Percentiles rank a stretch among this genome's conserved stretches.
Conservation (phyloP, 2,329 filamentous ascomycete genomes). For the Arthrinium phaeospermum region DNA sequence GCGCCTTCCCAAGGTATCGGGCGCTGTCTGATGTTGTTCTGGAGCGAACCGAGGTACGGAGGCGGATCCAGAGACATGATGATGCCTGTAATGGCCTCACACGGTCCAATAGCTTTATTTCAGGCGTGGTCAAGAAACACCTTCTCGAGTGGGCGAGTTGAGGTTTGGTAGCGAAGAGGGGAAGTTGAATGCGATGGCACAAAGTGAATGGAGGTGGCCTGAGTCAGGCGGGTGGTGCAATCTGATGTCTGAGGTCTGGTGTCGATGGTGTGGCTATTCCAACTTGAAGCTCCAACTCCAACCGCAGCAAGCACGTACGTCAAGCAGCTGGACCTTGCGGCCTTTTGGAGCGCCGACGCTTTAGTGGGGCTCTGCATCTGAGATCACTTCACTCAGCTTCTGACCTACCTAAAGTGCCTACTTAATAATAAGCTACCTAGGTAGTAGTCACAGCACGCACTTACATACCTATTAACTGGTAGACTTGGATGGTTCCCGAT, state of each 20-base stretch:
- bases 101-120: conserved; percentile 4
- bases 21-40: conserved; percentile 95
- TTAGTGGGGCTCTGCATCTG: conserved; percentile 6
- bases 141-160: neutral
- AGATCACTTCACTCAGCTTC: neutral
- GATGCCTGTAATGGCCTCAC: conserved; percentile 26
- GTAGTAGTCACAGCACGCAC: no score
- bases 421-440: no score
- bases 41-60: conserved; percentile 81
- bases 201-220: neutral
- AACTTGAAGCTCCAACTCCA: conserved; percentile 10
- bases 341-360: conserved; percentile 3
- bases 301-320: neutral
- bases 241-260: neutral
- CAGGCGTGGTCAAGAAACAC: neutral
- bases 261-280: conserved; percentile 11
- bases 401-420: no score
- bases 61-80: conserved; percentile 90
- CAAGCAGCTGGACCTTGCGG: conserved; percentile 13
- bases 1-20: conserved; percentile 98
- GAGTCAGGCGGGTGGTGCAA: conserved; percentile 1
- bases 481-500: no score
- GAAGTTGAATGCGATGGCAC: neutral
- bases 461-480: no score
- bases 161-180: neutral